Evolutionary conservation across 129 eudicot species (phyloP), one percentile per base, ranked within the genome.

Genomic region (Scalesia atractyloides): DNA sequence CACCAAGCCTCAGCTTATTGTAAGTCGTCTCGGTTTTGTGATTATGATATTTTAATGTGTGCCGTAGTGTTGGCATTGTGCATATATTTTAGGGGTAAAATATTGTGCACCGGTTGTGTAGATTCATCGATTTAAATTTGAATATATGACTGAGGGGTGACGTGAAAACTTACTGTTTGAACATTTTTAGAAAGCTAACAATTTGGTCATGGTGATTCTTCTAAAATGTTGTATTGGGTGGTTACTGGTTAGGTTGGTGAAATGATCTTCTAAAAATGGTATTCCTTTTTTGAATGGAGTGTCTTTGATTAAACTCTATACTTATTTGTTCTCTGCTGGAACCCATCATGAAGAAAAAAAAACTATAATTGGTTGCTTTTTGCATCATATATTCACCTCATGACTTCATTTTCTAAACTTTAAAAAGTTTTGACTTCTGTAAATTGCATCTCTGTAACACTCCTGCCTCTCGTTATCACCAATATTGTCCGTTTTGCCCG

Each of bases 1-100:
- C 69, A 64, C 85, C 52, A 92, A 74, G 64, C 80, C 86, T 48
- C 91, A 81, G 61, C 58, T 74, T 72, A 81, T 72, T 73, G 97
- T 88, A 58, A 84, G 95, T 81, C 19, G 19, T 5, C 26, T 39
- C 20, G 9, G 36, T 46, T 69, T 12, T 43, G n/a, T 43, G 48
- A 30, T 76, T 46, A 8, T 26, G 44, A 30, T 33, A 4, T 14
- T 57, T 57, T 43, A 57, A 24, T 66, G 14, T 37, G 59, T 50
- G 18, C 43, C 2, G 19, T 39, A 0, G 46, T 36, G 30, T 37
- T 19, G 12, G 46, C 15, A 76, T 64, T 15, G 19, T 54, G 41
- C 53, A 11, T n/a, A 24, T n/a, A 15, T 53, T 59, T 56, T 22
- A 46, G 17, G 72, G 14, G 72, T 66, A 33, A 18, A 53, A 33